phyloP scores from a whole-genome alignment of 176 grass and related monocot genomes.

The Poa pratensis region DNA sequence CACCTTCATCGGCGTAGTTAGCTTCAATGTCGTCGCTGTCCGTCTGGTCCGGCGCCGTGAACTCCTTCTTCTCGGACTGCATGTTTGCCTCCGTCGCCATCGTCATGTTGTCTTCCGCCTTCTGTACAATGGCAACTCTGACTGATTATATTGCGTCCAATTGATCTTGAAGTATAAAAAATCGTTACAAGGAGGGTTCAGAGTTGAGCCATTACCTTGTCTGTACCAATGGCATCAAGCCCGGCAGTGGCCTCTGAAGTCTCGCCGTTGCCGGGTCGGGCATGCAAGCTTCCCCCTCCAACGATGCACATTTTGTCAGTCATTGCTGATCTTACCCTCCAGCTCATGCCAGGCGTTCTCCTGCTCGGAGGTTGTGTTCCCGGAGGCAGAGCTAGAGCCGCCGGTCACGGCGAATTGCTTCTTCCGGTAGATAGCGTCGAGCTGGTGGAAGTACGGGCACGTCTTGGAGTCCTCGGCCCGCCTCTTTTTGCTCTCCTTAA shows the following conservation, averaged over 20 bases:
- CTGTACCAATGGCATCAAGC: not conserved
- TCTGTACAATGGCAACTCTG: slow-evolving; percentile 22
- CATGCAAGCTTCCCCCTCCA: not conserved
- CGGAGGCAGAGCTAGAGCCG: not conserved
- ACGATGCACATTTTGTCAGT: slow-evolving; percentile 10
- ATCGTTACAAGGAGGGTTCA: not conserved
- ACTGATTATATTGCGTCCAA: slow-evolving; percentile 27
- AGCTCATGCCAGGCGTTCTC: slow-evolving; percentile 30
- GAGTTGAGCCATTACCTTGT: slow-evolving; percentile 24
- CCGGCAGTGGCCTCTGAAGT: not conserved
- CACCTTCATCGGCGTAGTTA: slow-evolving; percentile 43
- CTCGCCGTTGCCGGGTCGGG: not conserved
- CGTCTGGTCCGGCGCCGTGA: slow-evolving; percentile 33
- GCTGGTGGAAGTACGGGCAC: slow-evolving; percentile 89
- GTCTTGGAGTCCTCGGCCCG: slow-evolving; percentile 89
- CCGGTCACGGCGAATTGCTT: slow-evolving; percentile 34
- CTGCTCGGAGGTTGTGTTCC: not conserved
- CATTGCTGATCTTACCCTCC: slow-evolving; percentile 54
- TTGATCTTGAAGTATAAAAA: not conserved
- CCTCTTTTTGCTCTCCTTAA: slow-evolving; percentile 92
- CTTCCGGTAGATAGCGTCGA: slow-evolving; percentile 80
- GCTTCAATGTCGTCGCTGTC: slow-evolving; percentile 53
- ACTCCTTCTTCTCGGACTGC: slow-evolving; percentile 15
- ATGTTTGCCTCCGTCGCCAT: slow-evolving; percentile 20
- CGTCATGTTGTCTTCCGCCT: slow-evolving; percentile 34